Percentiles rank a stretch among this genome's conserved stretches.
Evolutionary conservation across 1,284 basidiomycete species (phyloP).

Genomic region (Pyrrhoderma lamaoense): DNA sequence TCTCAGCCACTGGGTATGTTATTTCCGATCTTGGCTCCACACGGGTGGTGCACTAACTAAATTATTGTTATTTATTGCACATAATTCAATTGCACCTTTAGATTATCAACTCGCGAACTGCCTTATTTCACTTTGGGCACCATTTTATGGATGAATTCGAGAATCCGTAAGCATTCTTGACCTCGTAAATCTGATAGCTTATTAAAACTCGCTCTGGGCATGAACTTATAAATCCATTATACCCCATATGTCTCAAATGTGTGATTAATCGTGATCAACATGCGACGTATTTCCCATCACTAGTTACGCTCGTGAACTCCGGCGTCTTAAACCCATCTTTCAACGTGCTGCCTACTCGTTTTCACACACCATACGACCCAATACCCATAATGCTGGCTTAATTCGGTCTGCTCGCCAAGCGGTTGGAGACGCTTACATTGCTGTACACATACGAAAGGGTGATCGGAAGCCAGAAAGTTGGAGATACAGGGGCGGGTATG

Average conservation of each 20-base stretch:
- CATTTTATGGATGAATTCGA: conserved; percentile 50
- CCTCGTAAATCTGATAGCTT: conserved; percentile 1
- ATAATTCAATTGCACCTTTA: conserved; percentile 22
- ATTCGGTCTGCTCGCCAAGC: conserved; percentile 46
- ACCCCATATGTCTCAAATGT: too few relatives aligned
- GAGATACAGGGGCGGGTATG: conserved; percentile 36
- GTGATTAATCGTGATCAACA: too few relatives aligned
- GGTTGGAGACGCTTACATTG: conserved; percentile 37
- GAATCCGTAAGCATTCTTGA: conserved; percentile 43
- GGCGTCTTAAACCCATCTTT: conserved; percentile 50
- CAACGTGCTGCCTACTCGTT: conserved; percentile 41
- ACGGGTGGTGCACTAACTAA: too few relatives aligned
- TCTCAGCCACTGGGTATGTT: conserved; percentile 54
- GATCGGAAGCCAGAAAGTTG: conserved; percentile 44
- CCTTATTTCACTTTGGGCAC: conserved; percentile 55
- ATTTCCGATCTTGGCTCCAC: too few relatives aligned
- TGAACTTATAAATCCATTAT: too few relatives aligned
- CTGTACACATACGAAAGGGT: conserved; percentile 54
- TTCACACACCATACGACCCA: conserved; percentile 45
- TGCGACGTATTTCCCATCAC: not conserved
- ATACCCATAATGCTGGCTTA: conserved; percentile 35
- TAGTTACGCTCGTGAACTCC: conserved; percentile 47
- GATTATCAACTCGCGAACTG: conserved; percentile 57
- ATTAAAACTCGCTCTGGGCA: not conserved
- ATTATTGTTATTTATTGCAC: not conserved